Evolutionary conservation across 179 eudicot species (phyloP).

Genomic region (Kewa caespitosa): DNA sequence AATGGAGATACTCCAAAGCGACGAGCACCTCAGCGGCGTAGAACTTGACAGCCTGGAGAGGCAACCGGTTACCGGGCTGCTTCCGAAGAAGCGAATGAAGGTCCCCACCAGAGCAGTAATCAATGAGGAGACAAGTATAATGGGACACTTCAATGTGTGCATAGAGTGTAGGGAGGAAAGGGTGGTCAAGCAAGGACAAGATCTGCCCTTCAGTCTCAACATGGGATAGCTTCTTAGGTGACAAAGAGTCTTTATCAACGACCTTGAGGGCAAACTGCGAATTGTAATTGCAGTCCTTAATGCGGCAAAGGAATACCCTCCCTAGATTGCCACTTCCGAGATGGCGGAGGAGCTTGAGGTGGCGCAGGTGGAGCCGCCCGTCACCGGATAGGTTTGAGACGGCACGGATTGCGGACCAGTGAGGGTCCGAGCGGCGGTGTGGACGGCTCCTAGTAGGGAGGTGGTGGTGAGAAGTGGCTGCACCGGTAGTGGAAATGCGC

Average conservation of each 20-base stretch:
- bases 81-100: conserved; percentile 63
- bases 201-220: conserved; percentile 65
- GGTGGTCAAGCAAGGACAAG: conserved; percentile 75
- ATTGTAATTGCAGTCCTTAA: conserved; percentile 58
- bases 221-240: conserved; percentile 59
- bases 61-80: conserved; percentile 60
- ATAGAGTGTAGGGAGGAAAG: conserved; percentile 82
- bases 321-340: conserved; percentile 88
- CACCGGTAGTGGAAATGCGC: conserved; percentile 40
- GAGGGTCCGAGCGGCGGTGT: conserved; percentile 59
- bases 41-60: conserved; percentile 60
- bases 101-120: conserved; percentile 82
- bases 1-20: conserved; percentile 74
- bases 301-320: conserved; percentile 76
- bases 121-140: conserved; percentile 80
- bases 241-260: conserved; percentile 64
- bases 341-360: conserved; percentile 72
- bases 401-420: conserved; percentile 70
- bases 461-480: conserved; percentile 20
- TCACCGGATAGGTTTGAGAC: conserved; percentile 65
- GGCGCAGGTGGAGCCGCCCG: conserved; percentile 73
- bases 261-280: conserved; percentile 75
- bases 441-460: conserved; percentile 48
- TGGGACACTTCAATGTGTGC: conserved; percentile 84
- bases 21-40: conserved; percentile 71